Percentiles rank a stretch among this genome's conserved stretches.
phyloP scores from a whole-genome alignment of 2,329 filamentous ascomycete species.

The Pseudogymnoascus sp. region DNA sequence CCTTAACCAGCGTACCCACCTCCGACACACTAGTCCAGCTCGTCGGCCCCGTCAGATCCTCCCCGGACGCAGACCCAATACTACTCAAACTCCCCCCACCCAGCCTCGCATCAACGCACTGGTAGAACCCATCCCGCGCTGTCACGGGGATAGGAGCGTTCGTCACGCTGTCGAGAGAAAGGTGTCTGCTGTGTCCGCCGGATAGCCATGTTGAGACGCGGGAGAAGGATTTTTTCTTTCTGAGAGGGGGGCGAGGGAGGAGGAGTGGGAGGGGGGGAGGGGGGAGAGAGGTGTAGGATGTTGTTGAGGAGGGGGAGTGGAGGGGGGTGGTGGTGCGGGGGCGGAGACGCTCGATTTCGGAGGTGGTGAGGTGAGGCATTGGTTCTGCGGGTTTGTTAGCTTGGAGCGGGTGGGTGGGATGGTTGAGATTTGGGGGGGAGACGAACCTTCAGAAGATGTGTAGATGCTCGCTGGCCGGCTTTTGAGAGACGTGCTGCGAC shows the following conservation, averaged over 20 bases:
- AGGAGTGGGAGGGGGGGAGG: conserved; percentile 51
- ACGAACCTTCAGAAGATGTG: conserved; percentile 20
- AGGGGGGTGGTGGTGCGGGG: conserved; percentile 10
- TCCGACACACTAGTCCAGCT: conserved; percentile 36
- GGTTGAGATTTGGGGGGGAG: background rate
- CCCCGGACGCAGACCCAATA: conserved; percentile 36
- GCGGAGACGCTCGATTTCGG: conserved; percentile 7
- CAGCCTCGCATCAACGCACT: conserved; percentile 35
- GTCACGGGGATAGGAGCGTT: conserved; percentile 46
- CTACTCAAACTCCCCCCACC: conserved; percentile 34
- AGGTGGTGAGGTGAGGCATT: background rate
- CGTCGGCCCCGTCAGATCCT: conserved; percentile 36
- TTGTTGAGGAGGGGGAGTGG: conserved; percentile 11
- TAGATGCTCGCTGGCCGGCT: conserved; percentile 26
- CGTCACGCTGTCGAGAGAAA: conserved; percentile 43
- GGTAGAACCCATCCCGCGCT: conserved; percentile 48
- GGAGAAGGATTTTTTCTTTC: conserved; percentile 60
- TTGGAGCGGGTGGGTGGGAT: no score
- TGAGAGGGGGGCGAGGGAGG: conserved; percentile 45
- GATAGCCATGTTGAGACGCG: conserved; percentile 53
- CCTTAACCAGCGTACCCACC: conserved; percentile 20
- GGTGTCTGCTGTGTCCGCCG: conserved; percentile 31
- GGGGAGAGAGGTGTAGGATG: conserved; percentile 23
- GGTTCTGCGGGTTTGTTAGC: conserved; percentile 12
- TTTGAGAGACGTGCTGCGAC: conserved; percentile 46